Evolutionary conservation across 768 basidiomycete species (phyloP).

Genomic region (Hemileccinum rubropunctum): DNA sequence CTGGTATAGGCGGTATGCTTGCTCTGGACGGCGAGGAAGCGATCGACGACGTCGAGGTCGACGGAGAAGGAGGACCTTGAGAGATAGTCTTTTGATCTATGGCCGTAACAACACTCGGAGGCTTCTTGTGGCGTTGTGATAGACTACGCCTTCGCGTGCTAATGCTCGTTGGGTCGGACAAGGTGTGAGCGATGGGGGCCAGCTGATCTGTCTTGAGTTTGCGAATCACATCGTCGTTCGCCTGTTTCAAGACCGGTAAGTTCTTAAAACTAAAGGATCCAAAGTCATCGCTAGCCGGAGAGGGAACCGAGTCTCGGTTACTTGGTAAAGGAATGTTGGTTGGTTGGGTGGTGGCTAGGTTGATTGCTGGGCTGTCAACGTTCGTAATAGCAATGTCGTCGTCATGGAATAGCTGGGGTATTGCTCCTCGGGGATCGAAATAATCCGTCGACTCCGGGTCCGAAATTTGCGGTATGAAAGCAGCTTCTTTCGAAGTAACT

Average conservation of each 20-base stretch:
- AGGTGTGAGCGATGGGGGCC: conserved; percentile 68
- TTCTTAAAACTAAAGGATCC: conserved; percentile 99
- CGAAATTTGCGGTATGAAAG: conserved; percentile 91
- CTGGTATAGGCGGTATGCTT: conserved; percentile 68
- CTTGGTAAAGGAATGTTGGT: conserved; percentile 30
- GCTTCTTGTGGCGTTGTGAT: conserved; percentile 79
- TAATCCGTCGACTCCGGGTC: conserved; percentile 99
- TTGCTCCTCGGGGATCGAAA: conserved; percentile 94
- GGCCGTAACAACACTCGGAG: conserved; percentile 71
- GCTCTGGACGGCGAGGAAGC: conserved; percentile 85
- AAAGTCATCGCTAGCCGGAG: conserved; percentile 83
- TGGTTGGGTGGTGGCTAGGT: conserved; percentile 17
- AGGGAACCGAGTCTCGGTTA: conserved; percentile 40
- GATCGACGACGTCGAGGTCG: conserved; percentile 88
- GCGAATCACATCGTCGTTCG: conserved; percentile 96
- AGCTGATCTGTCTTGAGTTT: conserved; percentile 93
- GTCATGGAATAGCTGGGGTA: conserved; percentile 88
- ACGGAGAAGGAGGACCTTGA: conserved; percentile 87
- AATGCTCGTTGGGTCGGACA: conserved; percentile 58
- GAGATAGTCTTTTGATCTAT: conserved; percentile 58
- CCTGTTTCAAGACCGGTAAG: conserved; percentile 91
- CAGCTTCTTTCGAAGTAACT: conserved; percentile 83
- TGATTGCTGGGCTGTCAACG: conserved; percentile 41
- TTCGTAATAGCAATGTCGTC: conserved; percentile 68
- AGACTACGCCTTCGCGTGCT: conserved; percentile 74